A percentile compares a stretch with the other conserved stretches of the same genome.
Evolutionary conservation across 345 rosid species (phyloP).

Genomic region (Eucalyptus sp.): DNA sequence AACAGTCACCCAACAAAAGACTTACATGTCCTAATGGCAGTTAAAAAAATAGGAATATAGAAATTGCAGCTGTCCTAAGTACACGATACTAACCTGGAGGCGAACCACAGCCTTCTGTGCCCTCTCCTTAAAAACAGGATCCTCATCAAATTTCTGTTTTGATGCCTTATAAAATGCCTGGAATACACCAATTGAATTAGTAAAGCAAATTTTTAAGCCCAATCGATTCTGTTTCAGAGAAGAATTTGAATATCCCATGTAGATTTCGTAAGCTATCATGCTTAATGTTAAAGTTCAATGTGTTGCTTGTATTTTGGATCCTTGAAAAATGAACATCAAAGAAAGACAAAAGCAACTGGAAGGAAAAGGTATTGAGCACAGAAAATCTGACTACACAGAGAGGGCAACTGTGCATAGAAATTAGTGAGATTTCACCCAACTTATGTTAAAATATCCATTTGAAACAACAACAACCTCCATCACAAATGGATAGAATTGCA

Average conservation of each 20-base stretch:
- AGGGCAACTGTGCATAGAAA: not conserved
- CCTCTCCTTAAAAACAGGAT: constrained; percentile 65
- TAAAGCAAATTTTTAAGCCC: not conserved
- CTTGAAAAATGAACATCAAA: not conserved
- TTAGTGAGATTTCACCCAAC: not conserved
- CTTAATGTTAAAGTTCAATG: not conserved
- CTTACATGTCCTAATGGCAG: not conserved
- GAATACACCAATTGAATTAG: constrained; percentile 1
- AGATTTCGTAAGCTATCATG: not conserved
- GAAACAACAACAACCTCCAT: not conserved
- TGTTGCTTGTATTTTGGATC: not conserved
- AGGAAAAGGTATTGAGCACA: not conserved
- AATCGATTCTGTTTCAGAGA: not conserved
- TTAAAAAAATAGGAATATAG: not conserved
- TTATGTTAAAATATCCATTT: not conserved
- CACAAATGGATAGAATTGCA: not conserved
- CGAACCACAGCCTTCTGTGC: constrained; percentile 92
- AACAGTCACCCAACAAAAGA: not conserved
- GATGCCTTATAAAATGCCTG: constrained; percentile 83
- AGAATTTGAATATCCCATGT: not conserved
- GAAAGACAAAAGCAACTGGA: not conserved
- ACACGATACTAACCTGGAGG: constrained; percentile 53
- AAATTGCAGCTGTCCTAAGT: not conserved
- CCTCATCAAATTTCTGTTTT: constrained; percentile 64
- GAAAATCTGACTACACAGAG: not conserved